Conservation (phyloP, 805 yeast genomes). For the Suhomyces xylopsoci region DNA sequence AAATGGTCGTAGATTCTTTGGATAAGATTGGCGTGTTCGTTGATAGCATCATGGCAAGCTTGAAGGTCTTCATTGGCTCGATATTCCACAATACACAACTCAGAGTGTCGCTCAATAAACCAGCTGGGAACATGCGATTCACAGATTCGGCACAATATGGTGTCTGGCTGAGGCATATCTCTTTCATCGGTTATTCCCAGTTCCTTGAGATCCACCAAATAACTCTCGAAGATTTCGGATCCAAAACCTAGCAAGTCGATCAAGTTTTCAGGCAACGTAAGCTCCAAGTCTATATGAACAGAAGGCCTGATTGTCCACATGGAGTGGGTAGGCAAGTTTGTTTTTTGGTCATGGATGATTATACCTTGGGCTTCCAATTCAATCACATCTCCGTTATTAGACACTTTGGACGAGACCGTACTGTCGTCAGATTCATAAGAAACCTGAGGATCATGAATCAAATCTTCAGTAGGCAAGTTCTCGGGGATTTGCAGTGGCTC, state of each 20-base stretch:
- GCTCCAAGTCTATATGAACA: slow-evolving; percentile 56
- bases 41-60: slow-evolving; percentile 66
- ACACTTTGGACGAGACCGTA: slow-evolving; percentile 27
- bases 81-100: slow-evolving; percentile 82
- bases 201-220: slow-evolving; percentile 62
- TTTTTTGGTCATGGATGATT: slow-evolving; percentile 59
- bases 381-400: slow-evolving; percentile 57
- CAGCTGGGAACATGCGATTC: slow-evolving; percentile 89
- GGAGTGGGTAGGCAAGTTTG: slow-evolving; percentile 67
- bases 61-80: slow-evolving; percentile 75
- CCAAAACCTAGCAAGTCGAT: slow-evolving; percentile 87
- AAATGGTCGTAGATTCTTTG: slow-evolving; percentile 42
- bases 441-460: slow-evolving; percentile 2
- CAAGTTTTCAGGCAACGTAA: slow-evolving; percentile 67
- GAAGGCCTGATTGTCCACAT: slow-evolving; percentile 92
- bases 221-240: slow-evolving; percentile 75
- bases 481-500: neutral
- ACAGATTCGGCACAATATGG: slow-evolving; percentile 86
- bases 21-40: slow-evolving; percentile 64
- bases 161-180: slow-evolving; percentile 73
- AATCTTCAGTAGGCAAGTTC: neutral
- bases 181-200: slow-evolving; percentile 60
- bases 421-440: slow-evolving; percentile 9
- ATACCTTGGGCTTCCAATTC: slow-evolving; percentile 95
- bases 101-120: slow-evolving; percentile 93